These are phyloP conservation scores for Sclerotinia trifoliorum DNA, from an alignment of 2,329 filamentous ascomycete genomes.

Conservation along the genomic window DNA sequence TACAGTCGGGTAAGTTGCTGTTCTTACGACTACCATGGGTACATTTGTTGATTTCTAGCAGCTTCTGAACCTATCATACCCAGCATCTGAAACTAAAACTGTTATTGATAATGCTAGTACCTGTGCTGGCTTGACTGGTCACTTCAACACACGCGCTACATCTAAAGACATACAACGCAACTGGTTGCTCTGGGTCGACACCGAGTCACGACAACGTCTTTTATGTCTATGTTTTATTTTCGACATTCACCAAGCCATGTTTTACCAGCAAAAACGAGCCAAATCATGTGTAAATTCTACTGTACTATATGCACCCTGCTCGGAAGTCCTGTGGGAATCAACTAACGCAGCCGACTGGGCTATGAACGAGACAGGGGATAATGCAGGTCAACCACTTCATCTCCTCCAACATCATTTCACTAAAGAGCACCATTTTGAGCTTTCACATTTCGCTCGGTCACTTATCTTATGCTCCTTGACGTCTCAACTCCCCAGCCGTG, in stretches of 20 bases:
- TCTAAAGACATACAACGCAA: slow-evolving; percentile 25
- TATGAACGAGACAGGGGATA: slow-evolving; percentile 24
- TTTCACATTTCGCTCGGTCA: slow-evolving; percentile 31
- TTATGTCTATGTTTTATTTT: slow-evolving; percentile 57
- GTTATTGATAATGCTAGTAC: neutral
- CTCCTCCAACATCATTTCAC: slow-evolving; percentile 25
- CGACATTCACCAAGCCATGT: slow-evolving; percentile 56
- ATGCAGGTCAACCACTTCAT: slow-evolving; percentile 25
- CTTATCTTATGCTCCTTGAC: slow-evolving; percentile 34
- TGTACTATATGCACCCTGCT: slow-evolving; percentile 36
- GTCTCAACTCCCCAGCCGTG: slow-evolving; percentile 32
- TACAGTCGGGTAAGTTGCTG: slow-evolving; percentile 33
- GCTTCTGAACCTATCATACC: slow-evolving; percentile 10
- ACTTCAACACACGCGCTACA: slow-evolving; percentile 9
- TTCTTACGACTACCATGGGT: neutral
- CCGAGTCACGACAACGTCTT: slow-evolving; percentile 53
- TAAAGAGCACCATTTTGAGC: slow-evolving; percentile 20
- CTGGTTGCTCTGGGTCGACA: slow-evolving; percentile 54
- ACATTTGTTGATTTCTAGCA: slow-evolving; percentile 7
- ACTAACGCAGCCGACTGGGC: slow-evolving; percentile 49
- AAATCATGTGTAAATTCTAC: slow-evolving; percentile 19
- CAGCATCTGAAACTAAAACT: neutral
- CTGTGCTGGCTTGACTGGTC: neutral
- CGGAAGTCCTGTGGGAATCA: slow-evolving; percentile 51
- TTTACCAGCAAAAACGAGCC: slow-evolving; percentile 43